Base-by-base conservation (phyloP, 176 grass and related monocot species). In the Carex kokanica region DNA sequence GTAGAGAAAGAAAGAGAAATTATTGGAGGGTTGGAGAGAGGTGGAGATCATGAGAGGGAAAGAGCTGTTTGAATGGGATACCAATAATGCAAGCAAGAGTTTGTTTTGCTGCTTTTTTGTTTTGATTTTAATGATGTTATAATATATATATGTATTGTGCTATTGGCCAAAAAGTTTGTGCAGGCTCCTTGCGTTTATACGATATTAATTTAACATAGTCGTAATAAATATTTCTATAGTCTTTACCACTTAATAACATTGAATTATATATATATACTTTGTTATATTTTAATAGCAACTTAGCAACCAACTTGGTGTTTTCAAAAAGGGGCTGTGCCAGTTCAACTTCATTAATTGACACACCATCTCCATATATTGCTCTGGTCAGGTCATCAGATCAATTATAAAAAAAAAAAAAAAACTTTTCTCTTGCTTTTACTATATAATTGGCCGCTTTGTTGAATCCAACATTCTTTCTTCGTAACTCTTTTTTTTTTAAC, bases 1-100 rank as follows among this genome's bases (percentile, higher is more conserved):
- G 53, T 82, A 53, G 84, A 82, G 73, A 23, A 49, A 69, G 72
- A 66, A 51, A 78, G 38, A 43, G 32, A 85, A 59, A 43, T 74
- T 60, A 53, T 29, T n/a, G 55, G 41, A 63, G 9, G 68, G 70
- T 21, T 31, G 32, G 8, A 47, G 8, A 56, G 51, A 80, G 69
- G 73, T 78, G 80, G 60, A 23, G 64, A 64, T n/a, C n/a, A n/a
- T 60, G 78, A 60, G 64, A 82, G 62, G 59, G 53, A 74, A 87
- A 27, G 41, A 62, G 27, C 15, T 68, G 80, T 82, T 82, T 82
- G 61, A 82, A 82, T 82, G 61, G 60, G 60, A 82, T 82, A 6
- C 38, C 60, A 82, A 82, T 82, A 66, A 82, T 82, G 61, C 60
- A 43, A 43, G 41, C 41, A 67, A 82, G 40, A 53, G 59, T 67